Base-by-base conservation (phyloP, 306 rosid species). In the Fagus crenata region DNA sequence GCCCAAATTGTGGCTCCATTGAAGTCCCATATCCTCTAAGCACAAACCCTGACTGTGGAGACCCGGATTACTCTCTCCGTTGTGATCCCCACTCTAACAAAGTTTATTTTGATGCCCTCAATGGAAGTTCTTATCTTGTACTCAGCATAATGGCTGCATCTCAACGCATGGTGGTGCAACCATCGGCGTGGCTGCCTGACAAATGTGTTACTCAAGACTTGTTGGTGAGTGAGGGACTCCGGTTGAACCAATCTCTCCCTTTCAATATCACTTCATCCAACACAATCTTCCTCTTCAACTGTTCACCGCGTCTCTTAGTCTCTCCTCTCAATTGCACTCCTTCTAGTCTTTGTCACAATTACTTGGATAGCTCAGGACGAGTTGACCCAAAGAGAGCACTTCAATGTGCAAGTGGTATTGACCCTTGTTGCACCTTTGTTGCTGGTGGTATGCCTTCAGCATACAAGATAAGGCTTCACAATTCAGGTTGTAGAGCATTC, bases 381-480 rank as follows among this genome's bases (percentile, higher is more conserved):
- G 87, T 91, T 43, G 89, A 87, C 36, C 33, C 4, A 33, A 78
- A 81, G 11, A 63, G 79, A 81, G 89, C 93, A 15, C 36, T 51
- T 46, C 83, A 83, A 73, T 95, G 99, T 85, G 87, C 85, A 1
- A 84, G 87, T 58, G 90, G 53, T 53, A 69, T 92, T 81, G 85
- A 83, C 72, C 92, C 94, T 75, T 92, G 99, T 81, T 95, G 99
- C 82, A 90, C 97, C 11, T 95, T 95, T 83, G 37, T 84, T 51
- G 85, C 97, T 2, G 99, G 97, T 14, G 99, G 99, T 2, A 78
- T 59, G 82, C 98, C 99, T 79, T 92, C 97, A 17, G 93, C 97
- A 15, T 92, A 92, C 87, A 95, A 84, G 84, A 95, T 92, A 59
- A 53, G 97, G 83, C 97, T 95, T 81, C 99, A 92, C 36, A 81